Evolutionary conservation across 352 stramenopile species (phyloP).

Genomic region (Plasmopara halstedii): DNA sequence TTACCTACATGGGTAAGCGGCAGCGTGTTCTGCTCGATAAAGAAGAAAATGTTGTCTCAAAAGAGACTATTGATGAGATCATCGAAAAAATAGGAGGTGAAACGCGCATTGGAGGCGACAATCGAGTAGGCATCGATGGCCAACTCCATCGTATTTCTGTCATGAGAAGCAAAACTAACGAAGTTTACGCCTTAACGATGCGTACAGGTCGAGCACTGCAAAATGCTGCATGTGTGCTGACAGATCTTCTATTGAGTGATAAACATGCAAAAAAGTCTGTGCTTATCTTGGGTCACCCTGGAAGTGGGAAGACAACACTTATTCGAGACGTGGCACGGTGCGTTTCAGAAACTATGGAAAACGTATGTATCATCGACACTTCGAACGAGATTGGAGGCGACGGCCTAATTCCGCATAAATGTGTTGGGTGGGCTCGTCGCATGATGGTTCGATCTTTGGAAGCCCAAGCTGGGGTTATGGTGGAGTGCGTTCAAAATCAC

Average conservation of each 20-base stretch:
- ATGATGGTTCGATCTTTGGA: constrained; percentile 80
- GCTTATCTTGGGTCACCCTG: constrained; percentile 52
- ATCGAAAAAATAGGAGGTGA: constrained; percentile 31
- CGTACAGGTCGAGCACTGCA: constrained; percentile 57
- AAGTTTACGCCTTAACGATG: constrained; percentile 68
- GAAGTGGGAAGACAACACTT: constrained; percentile 81
- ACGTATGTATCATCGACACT: constrained; percentile 85
- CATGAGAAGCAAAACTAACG: constrained; percentile 45
- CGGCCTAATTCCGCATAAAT: constrained; percentile 67
- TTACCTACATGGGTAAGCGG: constrained; percentile 23
- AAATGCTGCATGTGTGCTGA: constrained; percentile 52
- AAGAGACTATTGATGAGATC: constrained; percentile 49
- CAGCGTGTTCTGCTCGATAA: constrained; percentile 23
- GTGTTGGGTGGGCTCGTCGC: constrained; percentile 56
- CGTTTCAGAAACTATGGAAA: constrained; percentile 52
- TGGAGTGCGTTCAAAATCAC: constrained; percentile 88
- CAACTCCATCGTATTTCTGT: constrained; percentile 77
- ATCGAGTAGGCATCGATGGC: constrained; percentile 59
- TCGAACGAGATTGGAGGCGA: constrained; percentile 89
- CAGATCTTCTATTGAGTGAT: constrained; percentile 51
- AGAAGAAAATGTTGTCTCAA: constrained; percentile 19
- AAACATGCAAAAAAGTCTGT: constrained; percentile 43
- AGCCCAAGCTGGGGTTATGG: constrained; percentile 69
- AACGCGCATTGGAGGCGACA: constrained; percentile 61
- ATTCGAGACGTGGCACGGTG: constrained; percentile 70